phyloP scores from a whole-genome alignment of 208 protist species.

The Herpetomonas samuelpessoai region DNA sequence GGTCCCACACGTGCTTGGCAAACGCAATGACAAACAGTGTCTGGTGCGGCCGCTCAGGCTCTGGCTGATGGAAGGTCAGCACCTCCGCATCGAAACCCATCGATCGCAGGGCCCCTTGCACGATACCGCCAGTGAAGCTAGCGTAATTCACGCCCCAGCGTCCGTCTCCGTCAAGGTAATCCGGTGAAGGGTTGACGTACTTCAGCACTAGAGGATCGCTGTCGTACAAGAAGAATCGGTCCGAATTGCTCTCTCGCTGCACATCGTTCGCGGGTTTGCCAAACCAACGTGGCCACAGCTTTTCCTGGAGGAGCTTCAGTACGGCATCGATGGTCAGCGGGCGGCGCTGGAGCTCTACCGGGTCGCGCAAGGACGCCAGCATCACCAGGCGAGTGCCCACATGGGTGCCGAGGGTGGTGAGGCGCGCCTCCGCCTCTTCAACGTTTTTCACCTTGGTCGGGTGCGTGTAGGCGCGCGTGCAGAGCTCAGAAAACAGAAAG shows the following conservation, averaged over 20 bases:
- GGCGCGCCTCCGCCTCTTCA: slow-evolving; percentile 72
- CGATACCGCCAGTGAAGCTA: slow-evolving; percentile 78
- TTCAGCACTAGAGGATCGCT: slow-evolving; percentile 71
- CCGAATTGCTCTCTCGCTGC: slow-evolving; percentile 76
- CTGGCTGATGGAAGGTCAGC: slow-evolving; percentile 80
- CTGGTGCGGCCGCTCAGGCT: slow-evolving; percentile 61
- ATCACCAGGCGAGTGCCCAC: slow-evolving; percentile 67
- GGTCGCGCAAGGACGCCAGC: slow-evolving; percentile 60
- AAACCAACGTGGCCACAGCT: slow-evolving; percentile 82
- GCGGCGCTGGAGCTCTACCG: slow-evolving; percentile 41
- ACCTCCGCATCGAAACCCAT: slow-evolving; percentile 81
- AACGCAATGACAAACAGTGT: slow-evolving; percentile 85
- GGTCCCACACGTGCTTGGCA: slow-evolving; percentile 74
- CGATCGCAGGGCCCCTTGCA: slow-evolving; percentile 70
- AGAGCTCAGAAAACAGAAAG: slow-evolving; percentile 86
- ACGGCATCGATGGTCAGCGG: slow-evolving; percentile 63
- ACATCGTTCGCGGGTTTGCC: slow-evolving; percentile 67
- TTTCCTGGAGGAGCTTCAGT: slow-evolving; percentile 66
- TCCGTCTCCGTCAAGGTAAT: slow-evolving; percentile 74
- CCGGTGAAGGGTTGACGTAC: slow-evolving; percentile 63
- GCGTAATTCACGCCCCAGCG: slow-evolving; percentile 85
- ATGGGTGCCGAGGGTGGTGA: slow-evolving; percentile 65
- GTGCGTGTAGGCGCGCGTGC: slow-evolving; percentile 70
- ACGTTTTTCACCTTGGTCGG: slow-evolving; percentile 70
- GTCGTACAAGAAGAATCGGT: slow-evolving; percentile 82